These are phyloP conservation scores for Gentiana macrophylla DNA, from an alignment of 257 asterid genomes.

Conservation along the genomic window DNA sequence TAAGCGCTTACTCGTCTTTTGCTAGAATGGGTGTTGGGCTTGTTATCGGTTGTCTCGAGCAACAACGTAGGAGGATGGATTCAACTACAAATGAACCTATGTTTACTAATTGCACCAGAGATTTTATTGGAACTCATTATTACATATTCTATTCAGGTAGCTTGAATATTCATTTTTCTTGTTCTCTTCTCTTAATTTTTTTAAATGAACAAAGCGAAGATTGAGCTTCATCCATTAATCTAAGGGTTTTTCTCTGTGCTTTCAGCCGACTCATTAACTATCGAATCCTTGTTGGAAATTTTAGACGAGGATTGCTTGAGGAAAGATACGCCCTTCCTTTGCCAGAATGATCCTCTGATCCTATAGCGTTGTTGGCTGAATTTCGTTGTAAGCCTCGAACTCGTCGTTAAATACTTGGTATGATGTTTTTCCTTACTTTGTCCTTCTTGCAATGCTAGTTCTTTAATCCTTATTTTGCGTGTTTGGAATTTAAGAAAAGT, in stretches of 20 bases:
- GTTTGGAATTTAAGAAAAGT: background rate
- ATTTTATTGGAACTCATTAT: too few relatives aligned
- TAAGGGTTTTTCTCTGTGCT: slow-evolving; percentile 4
- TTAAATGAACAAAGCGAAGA: too few relatives aligned
- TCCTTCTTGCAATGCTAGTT: background rate
- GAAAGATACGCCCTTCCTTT: slow-evolving; percentile 98
- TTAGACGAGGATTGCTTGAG: slow-evolving; percentile 92
- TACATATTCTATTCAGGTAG: too few relatives aligned
- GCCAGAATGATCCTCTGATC: slow-evolving; percentile 98
- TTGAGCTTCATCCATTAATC: too few relatives aligned
- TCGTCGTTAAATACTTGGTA: slow-evolving; percentile 55
- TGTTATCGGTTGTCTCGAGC: slow-evolving; percentile 31
- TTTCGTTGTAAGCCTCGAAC: slow-evolving; percentile 78
- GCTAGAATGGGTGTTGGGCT: slow-evolving; percentile 65
- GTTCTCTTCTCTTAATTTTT: too few relatives aligned
- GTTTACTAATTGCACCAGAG: too few relatives aligned
- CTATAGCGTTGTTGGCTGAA: slow-evolving; percentile 90
- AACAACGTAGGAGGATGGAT: too few relatives aligned
- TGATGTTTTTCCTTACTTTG: slow-evolving; percentile 5
- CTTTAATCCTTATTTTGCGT: background rate
- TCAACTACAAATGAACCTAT: too few relatives aligned
- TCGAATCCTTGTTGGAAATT: slow-evolving; percentile 90
- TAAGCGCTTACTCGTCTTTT: slow-evolving; percentile 97
- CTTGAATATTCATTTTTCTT: too few relatives aligned
- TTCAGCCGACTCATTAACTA: slow-evolving; percentile 79